These are phyloP conservation scores for Neofusicoccum cordaticola DNA, from an alignment of 2,329 filamentous ascomycete species.

Conservation along the genomic window DNA sequence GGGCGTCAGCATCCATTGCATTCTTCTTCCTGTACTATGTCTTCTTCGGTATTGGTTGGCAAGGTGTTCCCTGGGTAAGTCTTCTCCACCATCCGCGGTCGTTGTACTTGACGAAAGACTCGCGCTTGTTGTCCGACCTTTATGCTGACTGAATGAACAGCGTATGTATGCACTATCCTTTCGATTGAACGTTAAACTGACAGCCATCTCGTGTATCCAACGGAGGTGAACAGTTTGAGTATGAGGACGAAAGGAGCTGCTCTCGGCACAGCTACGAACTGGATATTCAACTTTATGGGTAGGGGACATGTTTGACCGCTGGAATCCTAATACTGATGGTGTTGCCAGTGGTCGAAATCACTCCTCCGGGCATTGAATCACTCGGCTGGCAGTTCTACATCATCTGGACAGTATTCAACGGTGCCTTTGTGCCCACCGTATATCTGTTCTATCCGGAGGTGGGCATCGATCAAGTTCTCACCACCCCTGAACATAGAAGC, in stretches of 20 bases:
- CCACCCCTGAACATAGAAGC: no score
- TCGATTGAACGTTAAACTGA: no score
- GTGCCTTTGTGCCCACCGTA: conserved; percentile 48
- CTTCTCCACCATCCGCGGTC: neutral
- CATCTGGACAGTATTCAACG: conserved; percentile 47
- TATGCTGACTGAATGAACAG: neutral
- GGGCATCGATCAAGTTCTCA: no score
- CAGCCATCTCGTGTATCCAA: conserved; percentile 38
- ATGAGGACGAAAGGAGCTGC: conserved; percentile 52
- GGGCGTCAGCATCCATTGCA: conserved; percentile 43
- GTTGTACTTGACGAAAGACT: conserved; percentile 12
- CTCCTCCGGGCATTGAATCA: conserved; percentile 43
- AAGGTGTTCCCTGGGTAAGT: conserved; percentile 44
- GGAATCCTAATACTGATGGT: neutral
- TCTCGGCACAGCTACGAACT: conserved; percentile 51
- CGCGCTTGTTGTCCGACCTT: no score
- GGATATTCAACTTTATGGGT: conserved; percentile 47
- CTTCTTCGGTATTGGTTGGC: conserved; percentile 52
- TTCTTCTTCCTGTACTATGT: conserved; percentile 57
- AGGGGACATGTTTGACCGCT: neutral
- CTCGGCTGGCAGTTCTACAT: conserved; percentile 45
- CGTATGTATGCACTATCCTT: no score
- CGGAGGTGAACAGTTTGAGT: conserved; percentile 50
- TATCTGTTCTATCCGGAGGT: conserved; percentile 30
- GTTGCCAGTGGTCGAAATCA: conserved; percentile 40